These are phyloP conservation scores for Epichloe bromicola DNA, from an alignment of 2,329 filamentous ascomycete genomes.

Conservation along the genomic window DNA sequence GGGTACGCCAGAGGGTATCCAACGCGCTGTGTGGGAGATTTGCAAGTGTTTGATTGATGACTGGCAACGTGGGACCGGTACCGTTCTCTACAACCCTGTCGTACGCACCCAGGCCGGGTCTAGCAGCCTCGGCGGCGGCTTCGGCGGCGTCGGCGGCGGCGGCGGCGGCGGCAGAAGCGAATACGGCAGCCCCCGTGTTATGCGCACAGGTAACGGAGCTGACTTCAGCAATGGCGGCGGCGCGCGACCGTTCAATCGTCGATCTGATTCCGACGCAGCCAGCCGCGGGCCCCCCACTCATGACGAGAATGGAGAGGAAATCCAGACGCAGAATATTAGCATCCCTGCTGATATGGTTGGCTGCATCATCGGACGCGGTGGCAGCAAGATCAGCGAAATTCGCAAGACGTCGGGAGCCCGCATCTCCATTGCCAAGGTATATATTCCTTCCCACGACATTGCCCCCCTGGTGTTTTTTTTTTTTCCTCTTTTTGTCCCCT, in stretches of 20 bases:
- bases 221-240: conserved; percentile 80
- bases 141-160: conserved; percentile 16
- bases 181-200: conserved; percentile 57
- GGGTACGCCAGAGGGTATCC: conserved; percentile 86
- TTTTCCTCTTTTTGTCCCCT: not conserved
- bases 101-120: conserved; percentile 64
- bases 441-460: conserved; percentile 5
- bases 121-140: conserved; percentile 27
- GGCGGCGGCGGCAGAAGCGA: conserved; percentile 27
- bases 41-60: conserved; percentile 97
- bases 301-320: conserved; percentile 92
- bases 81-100: conserved; percentile 92
- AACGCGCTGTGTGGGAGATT: conserved; percentile 96
- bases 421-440: conserved; percentile 89
- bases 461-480: not conserved
- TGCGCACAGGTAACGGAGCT: conserved; percentile 91
- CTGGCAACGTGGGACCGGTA: conserved; percentile 93
- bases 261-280: conserved; percentile 71
- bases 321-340: conserved; percentile 98
- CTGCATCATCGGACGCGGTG: conserved; percentile 92
- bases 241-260: conserved; percentile 56
- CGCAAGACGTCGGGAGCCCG: conserved; percentile 91
- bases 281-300: conserved; percentile 74
- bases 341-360: conserved; percentile 99
- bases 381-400: conserved; percentile 97